A percentile compares a stretch with the other conserved stretches of the same genome.
phyloP scores from a whole-genome alignment of 129 eudicot species.

The Calendula officinalis region DNA sequence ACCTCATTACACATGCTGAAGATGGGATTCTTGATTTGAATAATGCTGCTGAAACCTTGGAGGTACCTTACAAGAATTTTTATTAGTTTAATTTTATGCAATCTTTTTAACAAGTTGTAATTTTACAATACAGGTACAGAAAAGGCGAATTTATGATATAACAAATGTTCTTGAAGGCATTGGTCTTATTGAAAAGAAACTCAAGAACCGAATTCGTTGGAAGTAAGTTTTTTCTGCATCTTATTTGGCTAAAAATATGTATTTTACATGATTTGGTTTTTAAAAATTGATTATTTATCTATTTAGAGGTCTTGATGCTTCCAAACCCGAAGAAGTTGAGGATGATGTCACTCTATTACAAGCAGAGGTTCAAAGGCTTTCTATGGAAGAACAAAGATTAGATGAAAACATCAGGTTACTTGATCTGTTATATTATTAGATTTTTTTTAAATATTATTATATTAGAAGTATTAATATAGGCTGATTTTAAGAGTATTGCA shows the following conservation, averaged over 20 bases:
- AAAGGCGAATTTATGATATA: slow-evolving; percentile 94
- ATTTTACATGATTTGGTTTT: not conserved
- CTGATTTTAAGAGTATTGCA: slow-evolving; percentile 38
- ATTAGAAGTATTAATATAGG: not conserved
- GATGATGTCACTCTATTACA: slow-evolving; percentile 58
- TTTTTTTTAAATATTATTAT: not conserved
- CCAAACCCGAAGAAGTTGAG: slow-evolving; percentile 72
- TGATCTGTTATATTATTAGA: slow-evolving; percentile 19
- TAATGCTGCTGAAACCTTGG: slow-evolving; percentile 93
- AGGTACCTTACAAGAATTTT: slow-evolving; percentile 35
- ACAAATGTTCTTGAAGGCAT: slow-evolving; percentile 99
- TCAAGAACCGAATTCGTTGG: slow-evolving; percentile 93
- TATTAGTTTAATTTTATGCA: not conserved
- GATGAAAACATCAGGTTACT: slow-evolving; percentile 84
- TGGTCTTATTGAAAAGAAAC: slow-evolving; percentile 95
- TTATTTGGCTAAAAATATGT: not conserved
- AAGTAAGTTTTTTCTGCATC: slow-evolving; percentile 52
- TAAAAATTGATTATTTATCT: slow-evolving; percentile 18
- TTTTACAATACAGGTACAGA: slow-evolving; percentile 73
- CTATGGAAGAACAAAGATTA: slow-evolving; percentile 70
- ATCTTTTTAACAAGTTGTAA: not conserved
- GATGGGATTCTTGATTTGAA: slow-evolving; percentile 94
- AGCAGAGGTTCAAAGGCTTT: slow-evolving; percentile 79
- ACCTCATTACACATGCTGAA: slow-evolving; percentile 87
- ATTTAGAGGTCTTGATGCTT: slow-evolving; percentile 79